Conservation (phyloP, 257 asterid genomes). For the Solanum sitiens region DNA sequence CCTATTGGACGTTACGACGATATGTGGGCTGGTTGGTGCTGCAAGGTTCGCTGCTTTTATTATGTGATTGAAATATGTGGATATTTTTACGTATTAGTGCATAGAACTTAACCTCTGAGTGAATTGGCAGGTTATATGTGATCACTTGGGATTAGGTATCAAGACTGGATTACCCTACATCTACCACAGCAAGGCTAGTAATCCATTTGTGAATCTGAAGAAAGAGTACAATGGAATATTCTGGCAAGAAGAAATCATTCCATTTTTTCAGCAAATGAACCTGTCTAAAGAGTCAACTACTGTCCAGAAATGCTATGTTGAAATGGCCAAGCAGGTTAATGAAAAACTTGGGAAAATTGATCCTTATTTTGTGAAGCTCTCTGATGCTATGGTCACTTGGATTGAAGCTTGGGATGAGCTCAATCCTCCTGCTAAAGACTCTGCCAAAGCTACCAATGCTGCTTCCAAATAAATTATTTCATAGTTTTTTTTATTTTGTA, state of each 20-base stretch:
- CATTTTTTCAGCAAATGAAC: conserved; percentile 58
- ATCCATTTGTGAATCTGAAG: conserved; percentile 73
- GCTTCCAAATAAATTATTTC: conserved; percentile 4
- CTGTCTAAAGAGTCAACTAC: conserved; percentile 71
- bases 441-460: conserved; percentile 6
- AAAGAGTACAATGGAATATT: conserved; percentile 88
- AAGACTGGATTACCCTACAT: conserved; percentile 88
- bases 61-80: background rate
- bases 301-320: conserved; percentile 69
- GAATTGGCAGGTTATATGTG: conserved; percentile 59
- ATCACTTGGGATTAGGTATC: conserved; percentile 75
- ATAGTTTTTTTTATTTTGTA: background rate
- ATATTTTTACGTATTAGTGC: background rate
- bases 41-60: conserved; percentile 32
- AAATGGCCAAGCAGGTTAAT: conserved; percentile 59
- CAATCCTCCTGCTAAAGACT: conserved; percentile 30
- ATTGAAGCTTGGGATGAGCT: conserved; percentile 90
- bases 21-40: conserved; percentile 99
- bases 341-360: conserved; percentile 71
- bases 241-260: conserved; percentile 95
- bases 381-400: conserved; percentile 87
- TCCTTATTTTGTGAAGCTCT: conserved; percentile 60
- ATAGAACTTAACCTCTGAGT: background rate
- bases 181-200: conserved; percentile 96
- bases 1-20: conserved; percentile 95